A percentile compares a stretch with the other conserved stretches of the same genome.
Evolutionary conservation across 441 rosid genomes (phyloP).

Genomic region (Arabidopsis lyrata): DNA sequence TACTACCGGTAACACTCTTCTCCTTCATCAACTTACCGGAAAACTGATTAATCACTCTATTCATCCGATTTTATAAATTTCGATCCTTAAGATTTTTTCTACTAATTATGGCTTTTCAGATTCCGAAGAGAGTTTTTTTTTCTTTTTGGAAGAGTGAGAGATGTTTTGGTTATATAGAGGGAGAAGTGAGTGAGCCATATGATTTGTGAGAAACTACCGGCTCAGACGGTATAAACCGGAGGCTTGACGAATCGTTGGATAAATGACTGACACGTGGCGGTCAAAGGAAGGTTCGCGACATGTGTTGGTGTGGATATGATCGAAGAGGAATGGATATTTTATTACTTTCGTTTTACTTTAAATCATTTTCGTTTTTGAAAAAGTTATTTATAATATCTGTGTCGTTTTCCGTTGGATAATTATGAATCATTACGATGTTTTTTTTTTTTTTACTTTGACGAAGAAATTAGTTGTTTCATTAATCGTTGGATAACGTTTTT

Average conservation of each 20-base stretch:
- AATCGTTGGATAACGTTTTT: slow-evolving; percentile 15
- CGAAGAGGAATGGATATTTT: slow-evolving; percentile 25
- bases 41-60: slow-evolving; percentile 49
- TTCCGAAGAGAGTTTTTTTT: slow-evolving; percentile 17
- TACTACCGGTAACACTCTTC: slow-evolving; percentile 45
- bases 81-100: background rate
- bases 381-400: slow-evolving; percentile 6
- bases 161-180: slow-evolving; percentile 33
- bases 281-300: slow-evolving; percentile 33
- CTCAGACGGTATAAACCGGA: slow-evolving; percentile 18
- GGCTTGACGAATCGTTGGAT: slow-evolving; percentile 10
- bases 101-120: slow-evolving; percentile 21
- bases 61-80: slow-evolving; percentile 26
- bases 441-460: slow-evolving; percentile 24
- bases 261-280: slow-evolving; percentile 32
- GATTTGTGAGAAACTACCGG: slow-evolving; percentile 43
- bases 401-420: slow-evolving; percentile 32
- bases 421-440: slow-evolving; percentile 21
- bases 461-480: background rate
- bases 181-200: slow-evolving; percentile 5
- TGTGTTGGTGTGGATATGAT: slow-evolving; percentile 39
- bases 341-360: slow-evolving; percentile 3
- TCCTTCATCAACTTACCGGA: slow-evolving; percentile 61
- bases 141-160: background rate
- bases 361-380: background rate